Base-by-base conservation (phyloP, 352 stramenopile genomes). In the Phytophthora sp. region DNA sequence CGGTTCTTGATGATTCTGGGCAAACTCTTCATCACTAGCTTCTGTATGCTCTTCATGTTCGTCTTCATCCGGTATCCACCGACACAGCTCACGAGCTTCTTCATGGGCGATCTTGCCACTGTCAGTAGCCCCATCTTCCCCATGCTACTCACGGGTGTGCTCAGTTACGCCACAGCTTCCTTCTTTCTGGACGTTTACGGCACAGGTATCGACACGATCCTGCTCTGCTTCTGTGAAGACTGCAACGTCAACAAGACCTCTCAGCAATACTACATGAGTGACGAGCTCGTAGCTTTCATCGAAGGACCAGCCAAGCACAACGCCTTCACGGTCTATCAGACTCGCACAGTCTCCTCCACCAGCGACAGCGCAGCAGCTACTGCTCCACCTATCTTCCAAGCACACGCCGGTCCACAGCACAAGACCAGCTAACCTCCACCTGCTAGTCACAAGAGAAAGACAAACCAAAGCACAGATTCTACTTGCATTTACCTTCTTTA, bases 191-290 rank as follows among this genome's bases (percentile, higher is more conserved):
- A 90, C 46, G 79, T 95, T 20, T 95, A 95, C 62, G 87, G 82
- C 41, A 93, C 82, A 20, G 83, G 76, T 9, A 92, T 95, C 66
- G 87, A 96, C 73, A 94, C 83, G 46, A 92, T 94, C 57, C 60
- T 96, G 39, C 83, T 96, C 33, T 93, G 85, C 71, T 96, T 93
- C 70, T 94, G 88, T 52, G 82, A 95, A 64, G 85, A 94, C 73
- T 91, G 82, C 79, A 86, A 86, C 52, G 79, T 93, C 27, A 93
- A 91, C 71, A 89, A 91, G 52, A 74, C 66, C 41, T 87, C 85
- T 2, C 74, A 85, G 54, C 79, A 82, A 61, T 93, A 91, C 74
- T 93, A 89, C 76, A 93, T 93, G 85, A 91, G 80, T 47, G 82
- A 93, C 62, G 82, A 93, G 46, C 78, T 93, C 3, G 76, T 93